Base-by-base conservation (phyloP, 805 yeast genomes). In the Myxozyma vanderwaltii region DNA sequence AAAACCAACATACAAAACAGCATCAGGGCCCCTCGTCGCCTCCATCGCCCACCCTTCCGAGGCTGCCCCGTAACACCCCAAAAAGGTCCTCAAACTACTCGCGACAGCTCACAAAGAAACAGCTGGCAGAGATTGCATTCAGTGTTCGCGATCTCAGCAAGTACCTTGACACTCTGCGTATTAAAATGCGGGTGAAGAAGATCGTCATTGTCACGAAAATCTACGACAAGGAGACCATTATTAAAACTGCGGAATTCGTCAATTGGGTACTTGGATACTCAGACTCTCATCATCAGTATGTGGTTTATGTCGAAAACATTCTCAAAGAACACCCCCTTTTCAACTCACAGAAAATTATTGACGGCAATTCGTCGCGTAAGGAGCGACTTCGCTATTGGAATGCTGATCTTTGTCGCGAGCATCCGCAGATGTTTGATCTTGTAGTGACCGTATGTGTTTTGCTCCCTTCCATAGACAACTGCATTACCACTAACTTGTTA, bases 131-230 rank as follows among this genome's bases (percentile, higher is more conserved):
- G 19, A 65, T 70, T 67, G 73, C 70, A 19, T 59, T 67, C 48
- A 67, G 70, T 36, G 70, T 70, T 19, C 64, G 73, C 12, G 73
- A 70, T 49, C 59, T 70, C 40, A 67, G 69, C 56, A 67, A 66
- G 51, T 69, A 68, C 48, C 63, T 70, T 47, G 70, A 72, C 50
- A 65, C 61, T 4, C 26, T 61, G 41, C 49, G 47, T 35, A 61
- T 90, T 31, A 86, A 85, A 66, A 72, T 90, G 29, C 85, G 86
- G 54, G 84, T 88, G 19, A 79, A 80, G 45, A 83, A 88, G 21
- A 82, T 91, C 17, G 79, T 90, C 83, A 82, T 90, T 13, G 90
- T 91, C 19, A 90, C 96, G 13, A 90, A 90, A 72, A 92, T 95
- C 1, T 79, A 94, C 60, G 97, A 91, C 71, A 83, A 86, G 64